Conservation (phyloP, 495 filamentous ascomycete genomes). For the Aspergillus avenaceus region DNA sequence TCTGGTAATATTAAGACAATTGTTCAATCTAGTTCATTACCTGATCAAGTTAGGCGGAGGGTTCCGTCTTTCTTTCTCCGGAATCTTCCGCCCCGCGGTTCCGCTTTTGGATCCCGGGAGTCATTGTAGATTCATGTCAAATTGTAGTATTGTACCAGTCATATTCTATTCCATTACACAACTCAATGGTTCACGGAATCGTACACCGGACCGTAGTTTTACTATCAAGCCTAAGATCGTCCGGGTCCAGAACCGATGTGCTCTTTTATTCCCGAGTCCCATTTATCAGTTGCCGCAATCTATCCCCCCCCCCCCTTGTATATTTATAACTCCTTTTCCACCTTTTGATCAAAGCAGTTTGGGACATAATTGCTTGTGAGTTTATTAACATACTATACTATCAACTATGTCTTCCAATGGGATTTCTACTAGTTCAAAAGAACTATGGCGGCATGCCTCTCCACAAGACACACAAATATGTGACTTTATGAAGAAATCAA, state of each 20-base stretch:
- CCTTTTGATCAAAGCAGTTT: no score
- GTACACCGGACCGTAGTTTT: not conserved
- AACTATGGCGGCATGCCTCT: conserved; percentile 71
- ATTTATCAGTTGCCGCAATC: no score
- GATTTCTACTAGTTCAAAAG: conserved; percentile 19
- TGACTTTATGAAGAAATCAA: conserved; percentile 64
- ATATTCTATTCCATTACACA: no score
- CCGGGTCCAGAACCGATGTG: not conserved
- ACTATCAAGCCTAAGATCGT: not conserved
- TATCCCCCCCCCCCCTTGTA: no score
- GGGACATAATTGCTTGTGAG: not conserved
- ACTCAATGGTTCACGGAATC: not conserved
- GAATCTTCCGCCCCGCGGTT: conserved; percentile 8
- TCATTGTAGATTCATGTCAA: not conserved
- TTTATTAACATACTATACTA: not conserved
- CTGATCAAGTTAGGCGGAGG: not conserved
- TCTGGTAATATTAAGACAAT: not conserved
- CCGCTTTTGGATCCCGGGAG: not conserved
- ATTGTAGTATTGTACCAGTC: no score
- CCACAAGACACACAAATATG: conserved; percentile 65
- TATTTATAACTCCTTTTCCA: no score
- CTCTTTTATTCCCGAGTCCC: no score
- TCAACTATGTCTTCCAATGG: conserved; percentile 28
- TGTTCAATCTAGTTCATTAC: not conserved
- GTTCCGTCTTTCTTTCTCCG: conserved; percentile 2